Base-by-base conservation (phyloP, 2,329 filamentous ascomycete species). In the Myriangium duriaei region DNA sequence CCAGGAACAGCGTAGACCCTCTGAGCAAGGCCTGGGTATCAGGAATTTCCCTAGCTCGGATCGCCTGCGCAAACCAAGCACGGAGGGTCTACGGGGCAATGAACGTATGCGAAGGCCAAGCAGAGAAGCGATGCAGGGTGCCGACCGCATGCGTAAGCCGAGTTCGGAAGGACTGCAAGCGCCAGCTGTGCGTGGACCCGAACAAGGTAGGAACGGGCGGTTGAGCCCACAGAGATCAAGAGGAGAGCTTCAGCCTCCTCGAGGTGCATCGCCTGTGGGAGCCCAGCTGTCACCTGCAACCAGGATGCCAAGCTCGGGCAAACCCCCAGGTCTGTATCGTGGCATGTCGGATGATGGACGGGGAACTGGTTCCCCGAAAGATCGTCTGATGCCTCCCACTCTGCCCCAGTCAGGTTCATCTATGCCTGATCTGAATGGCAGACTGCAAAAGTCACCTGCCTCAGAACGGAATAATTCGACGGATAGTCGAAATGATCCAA, bases 41-140 rank as follows among this genome's bases (percentile, higher is more conserved):
- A 38, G 35, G 10, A 39, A 29, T 11, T 29, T 17, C n/a, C 43
- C 39, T n/a, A 45, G 43, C 12, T 34, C 34, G 18, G 43, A 45
- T 12, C 43, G 35, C 3, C 16, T 45, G 21, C 36, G 38, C 11
- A 31, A 36, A 16, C 38, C 43, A 11, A 45, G 56, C 36, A 39
- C 36, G 21, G 36, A 39, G 17, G 36, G 36, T 6, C 10, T 39
- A 19, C 29, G 28, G 12, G 30, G 32, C 41, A 48, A 49, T 4
- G 56, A 59, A 29, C 54, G 53, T n/a, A 51, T 57, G 47, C 55
- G 55, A 15, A 40, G 49, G 16, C 42, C 45, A 5, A 54, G 50
- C 44, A 42, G 52, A 14, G 52, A 55, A 4, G 37, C 29, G 12
- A 32, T 35, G 33, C 17, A 26, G 5, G 18, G 16, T 32, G 15